Conservation (phyloP, 2,329 filamentous ascomycete species). For the Magnaporthiopsis incrustans region DNA sequence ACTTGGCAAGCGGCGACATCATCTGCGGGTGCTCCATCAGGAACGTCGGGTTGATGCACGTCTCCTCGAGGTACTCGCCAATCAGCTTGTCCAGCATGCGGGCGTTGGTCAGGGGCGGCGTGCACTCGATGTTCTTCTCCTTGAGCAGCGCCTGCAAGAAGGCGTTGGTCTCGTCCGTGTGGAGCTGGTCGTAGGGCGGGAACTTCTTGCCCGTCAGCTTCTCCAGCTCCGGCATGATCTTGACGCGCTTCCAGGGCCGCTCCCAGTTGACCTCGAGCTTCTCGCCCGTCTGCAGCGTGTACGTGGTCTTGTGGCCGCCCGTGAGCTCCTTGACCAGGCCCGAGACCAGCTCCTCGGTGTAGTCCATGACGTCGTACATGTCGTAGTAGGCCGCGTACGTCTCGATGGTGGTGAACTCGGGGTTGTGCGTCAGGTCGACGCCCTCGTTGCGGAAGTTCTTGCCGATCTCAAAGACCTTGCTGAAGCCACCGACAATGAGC, state of each 20-base stretch:
- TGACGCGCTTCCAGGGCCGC: conserved; percentile 82
- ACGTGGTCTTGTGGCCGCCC: conserved; percentile 76
- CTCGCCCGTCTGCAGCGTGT: conserved; percentile 80
- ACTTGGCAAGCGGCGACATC: conserved; percentile 96
- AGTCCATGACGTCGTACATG: conserved; percentile 81
- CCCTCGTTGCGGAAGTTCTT: conserved; percentile 93
- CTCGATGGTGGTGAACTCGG: conserved; percentile 94
- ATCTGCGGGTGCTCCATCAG: conserved; percentile 68
- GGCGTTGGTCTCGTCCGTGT: conserved; percentile 80
- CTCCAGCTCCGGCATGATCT: conserved; percentile 94
- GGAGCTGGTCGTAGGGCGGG: conserved; percentile 78
- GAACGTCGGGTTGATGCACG: conserved; percentile 87
- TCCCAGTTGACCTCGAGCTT: conserved; percentile 93
- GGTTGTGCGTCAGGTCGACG: conserved; percentile 91
- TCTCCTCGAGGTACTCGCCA: conserved; percentile 91
- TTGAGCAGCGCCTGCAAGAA: conserved; percentile 79
- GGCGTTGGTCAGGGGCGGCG: conserved; percentile 83
- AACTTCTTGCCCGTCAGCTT: conserved; percentile 89
- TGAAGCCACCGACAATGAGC: conserved; percentile 85
- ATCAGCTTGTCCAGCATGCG: conserved; percentile 95
- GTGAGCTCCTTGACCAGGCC: conserved; percentile 82
- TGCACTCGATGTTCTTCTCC: conserved; percentile 86
- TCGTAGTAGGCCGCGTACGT: conserved; percentile 95
- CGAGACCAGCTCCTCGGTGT: conserved; percentile 90
- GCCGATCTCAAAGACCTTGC: conserved; percentile 92